Base-by-base conservation (phyloP, 352 stramenopile genomes). In the Aphanomyces euteiches region DNA sequence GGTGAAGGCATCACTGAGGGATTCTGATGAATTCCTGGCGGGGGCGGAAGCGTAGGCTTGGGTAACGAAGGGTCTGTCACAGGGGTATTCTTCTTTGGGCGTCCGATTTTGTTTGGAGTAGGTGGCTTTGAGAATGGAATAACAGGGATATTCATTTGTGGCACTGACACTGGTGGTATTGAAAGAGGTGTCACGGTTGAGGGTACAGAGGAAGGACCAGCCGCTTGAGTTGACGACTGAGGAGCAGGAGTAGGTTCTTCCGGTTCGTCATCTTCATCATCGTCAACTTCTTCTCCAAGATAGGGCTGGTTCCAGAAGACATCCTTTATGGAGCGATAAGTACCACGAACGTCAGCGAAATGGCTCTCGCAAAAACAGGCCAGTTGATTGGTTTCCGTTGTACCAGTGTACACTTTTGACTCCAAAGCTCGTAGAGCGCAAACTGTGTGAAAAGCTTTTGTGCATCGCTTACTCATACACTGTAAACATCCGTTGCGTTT, bases 311-410 rank as follows among this genome's bases (percentile, higher is more conserved):
- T 39, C 45, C 28, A 70, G 36, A 47, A 56, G 34, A 63, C 21
- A 36, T 70, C 64, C 39, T 70, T 70, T 38, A 70, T 40, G 6
- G 40, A 53, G 4, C 34, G 28, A 21, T 47, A 63, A n/a, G 64
- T 63, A 8, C 38, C 36, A 12, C 53, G 48, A n/a, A 92, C 84
- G 50, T 95, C 88, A 5, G 67, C 73, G 4, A 92, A 68, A 58
- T 95, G 86, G 56, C 77, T 74, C 48, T 89, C 89, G 80, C 88
- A 95, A 68, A 94, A 85, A 59, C 93, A 95, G 13, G 91, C 78
- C 68, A 91, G 84, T 54, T 93, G 85, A 56, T 87, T 90, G 19
- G 84, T 76, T 53, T 67, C 66, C 61, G 92, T 93, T 73, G 92
- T 91, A 34, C 88, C 88, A n/a, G 85, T 95, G 67, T 90, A 95